Percentiles rank a stretch among this genome's conserved stretches.
Conservation (phyloP, 2,329 filamentous ascomycete genomes). For the Fonsecaea nubica region DNA sequence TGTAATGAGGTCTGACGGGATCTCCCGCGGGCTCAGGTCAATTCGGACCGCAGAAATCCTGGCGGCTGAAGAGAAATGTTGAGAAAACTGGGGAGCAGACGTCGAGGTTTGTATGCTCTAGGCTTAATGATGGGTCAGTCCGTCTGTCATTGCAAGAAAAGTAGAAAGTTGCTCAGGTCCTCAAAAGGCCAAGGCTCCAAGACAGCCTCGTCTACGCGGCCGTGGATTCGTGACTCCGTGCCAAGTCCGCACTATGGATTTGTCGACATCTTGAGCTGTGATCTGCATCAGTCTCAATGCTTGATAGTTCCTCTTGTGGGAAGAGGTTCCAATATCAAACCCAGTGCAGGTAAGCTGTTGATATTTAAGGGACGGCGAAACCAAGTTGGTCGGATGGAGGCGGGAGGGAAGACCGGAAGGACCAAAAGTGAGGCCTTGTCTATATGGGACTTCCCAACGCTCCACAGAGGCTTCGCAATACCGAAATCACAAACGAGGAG, state of each 20-base stretch:
- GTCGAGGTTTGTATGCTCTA: not conserved
- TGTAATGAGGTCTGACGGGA: not conserved
- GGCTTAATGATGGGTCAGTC: not conserved
- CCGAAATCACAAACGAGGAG: not conserved
- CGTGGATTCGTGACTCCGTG: not conserved
- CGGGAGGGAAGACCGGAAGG: constrained; percentile 9
- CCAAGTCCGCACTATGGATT: constrained; percentile 13
- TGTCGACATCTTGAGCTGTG: not conserved
- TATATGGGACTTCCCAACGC: not conserved
- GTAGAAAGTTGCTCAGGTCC: constrained; percentile 9
- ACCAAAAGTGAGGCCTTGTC: not conserved
- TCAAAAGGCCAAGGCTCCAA: constrained; percentile 31
- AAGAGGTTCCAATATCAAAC: not conserved
- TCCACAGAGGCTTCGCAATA: not conserved
- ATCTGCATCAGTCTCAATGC: constrained; percentile 10
- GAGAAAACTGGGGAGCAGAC: not conserved
- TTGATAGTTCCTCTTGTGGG: not conserved
- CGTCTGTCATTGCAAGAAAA: not conserved
- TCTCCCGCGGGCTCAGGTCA: not conserved
- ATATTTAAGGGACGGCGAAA: not conserved
- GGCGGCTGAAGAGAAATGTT: not conserved
- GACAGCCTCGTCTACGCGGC: constrained; percentile 30
- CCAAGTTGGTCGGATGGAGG: not conserved
- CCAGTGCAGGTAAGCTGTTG: not conserved
- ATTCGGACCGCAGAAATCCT: not conserved